These are phyloP conservation scores for Melocanna baccifera DNA, from an alignment of 176 grass and related monocot genomes.

Conservation along the genomic window DNA sequence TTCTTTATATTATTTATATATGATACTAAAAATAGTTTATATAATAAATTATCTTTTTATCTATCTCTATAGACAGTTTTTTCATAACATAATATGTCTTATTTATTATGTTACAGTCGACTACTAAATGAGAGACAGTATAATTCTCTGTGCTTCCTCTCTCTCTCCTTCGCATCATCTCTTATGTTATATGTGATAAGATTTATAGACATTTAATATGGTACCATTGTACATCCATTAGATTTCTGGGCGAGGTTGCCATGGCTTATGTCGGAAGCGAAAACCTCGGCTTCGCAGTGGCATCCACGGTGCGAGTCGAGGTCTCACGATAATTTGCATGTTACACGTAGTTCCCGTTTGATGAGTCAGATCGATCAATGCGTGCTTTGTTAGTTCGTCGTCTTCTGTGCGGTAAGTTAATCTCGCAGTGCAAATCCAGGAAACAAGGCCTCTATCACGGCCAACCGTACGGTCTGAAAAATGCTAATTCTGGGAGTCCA, in stretches of 20 bases:
- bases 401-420: background rate
- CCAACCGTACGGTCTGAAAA: background rate
- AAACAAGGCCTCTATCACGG: conserved; percentile 29
- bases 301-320: background rate
- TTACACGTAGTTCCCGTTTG: background rate
- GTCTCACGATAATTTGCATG: background rate
- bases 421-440: conserved; percentile 15
- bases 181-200: too few species aligned
- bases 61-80: too few species aligned
- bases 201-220: too few species aligned
- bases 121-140: too few species aligned
- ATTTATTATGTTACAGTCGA: too few species aligned
- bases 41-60: too few species aligned
- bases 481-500: background rate
- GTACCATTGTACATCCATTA: background rate
- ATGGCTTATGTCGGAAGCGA: background rate
- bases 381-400: background rate
- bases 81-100: too few species aligned
- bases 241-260: background rate
- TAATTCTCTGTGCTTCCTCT: too few species aligned
- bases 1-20: too few species aligned
- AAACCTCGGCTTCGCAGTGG: background rate
- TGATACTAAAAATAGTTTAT: too few species aligned
- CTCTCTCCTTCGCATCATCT: too few species aligned
- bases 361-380: background rate